phyloP scores from a whole-genome alignment of 2,329 filamentous ascomycete species.

The Aspergillus transmontanensis region DNA sequence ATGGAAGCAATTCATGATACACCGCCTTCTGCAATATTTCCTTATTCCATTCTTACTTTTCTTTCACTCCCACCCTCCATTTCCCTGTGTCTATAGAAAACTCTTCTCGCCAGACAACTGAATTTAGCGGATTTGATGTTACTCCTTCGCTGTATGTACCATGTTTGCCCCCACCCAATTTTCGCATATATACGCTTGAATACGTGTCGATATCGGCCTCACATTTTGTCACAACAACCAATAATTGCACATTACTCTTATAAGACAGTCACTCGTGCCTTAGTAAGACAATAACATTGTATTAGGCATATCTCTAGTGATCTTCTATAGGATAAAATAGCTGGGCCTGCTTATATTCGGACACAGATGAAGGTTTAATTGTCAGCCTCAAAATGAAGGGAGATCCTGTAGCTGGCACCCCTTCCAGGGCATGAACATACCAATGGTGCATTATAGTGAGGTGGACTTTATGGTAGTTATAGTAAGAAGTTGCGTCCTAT shows the following conservation, averaged over 20 bases:
- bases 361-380: not conserved
- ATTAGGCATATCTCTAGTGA: not conserved
- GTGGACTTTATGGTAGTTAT: not conserved
- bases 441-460: not conserved
- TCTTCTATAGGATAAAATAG: not conserved
- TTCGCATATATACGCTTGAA: not conserved
- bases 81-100: slow-evolving; percentile 8
- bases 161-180: not conserved
- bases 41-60: slow-evolving; percentile 5
- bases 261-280: not conserved
- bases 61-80: not conserved
- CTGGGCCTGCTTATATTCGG: not conserved
- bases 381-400: not conserved
- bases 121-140: slow-evolving; percentile 14
- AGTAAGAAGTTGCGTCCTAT: not conserved
- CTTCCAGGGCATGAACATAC: not conserved
- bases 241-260: not conserved
- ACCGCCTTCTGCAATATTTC: slow-evolving; percentile 7
- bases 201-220: not conserved
- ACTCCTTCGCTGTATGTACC: slow-evolving; percentile 4
- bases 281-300: not conserved
- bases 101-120: slow-evolving; percentile 11
- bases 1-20: slow-evolving; percentile 6
- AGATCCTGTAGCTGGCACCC: not conserved
- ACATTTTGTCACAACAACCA: not conserved